Conservation (phyloP, 257 asterid species). For the Ajuga chamaepitys region DNA sequence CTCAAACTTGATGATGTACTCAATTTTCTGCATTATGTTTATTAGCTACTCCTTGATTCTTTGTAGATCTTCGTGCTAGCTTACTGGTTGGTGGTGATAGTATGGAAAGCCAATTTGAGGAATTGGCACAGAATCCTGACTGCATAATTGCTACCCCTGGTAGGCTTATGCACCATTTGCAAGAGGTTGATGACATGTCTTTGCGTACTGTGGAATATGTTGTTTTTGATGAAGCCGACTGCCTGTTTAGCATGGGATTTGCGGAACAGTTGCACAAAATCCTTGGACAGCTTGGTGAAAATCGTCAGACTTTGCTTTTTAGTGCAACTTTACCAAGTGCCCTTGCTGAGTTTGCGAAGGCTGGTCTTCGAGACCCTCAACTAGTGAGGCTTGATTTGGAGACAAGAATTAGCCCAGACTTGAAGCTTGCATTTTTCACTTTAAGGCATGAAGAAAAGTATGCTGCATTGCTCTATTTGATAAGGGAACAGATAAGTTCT, state of each 20-base stretch:
- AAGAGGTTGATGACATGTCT: constrained; percentile 93
- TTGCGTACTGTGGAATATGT: constrained; percentile 82
- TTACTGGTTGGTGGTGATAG: constrained; percentile 97
- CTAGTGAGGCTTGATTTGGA: constrained; percentile 93
- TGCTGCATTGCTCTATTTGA: constrained; percentile 72
- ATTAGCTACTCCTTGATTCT: neutral
- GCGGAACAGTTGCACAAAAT: constrained; percentile 80
- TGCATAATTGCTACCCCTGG: constrained; percentile 94
- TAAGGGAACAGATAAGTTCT: constrained; percentile 66
- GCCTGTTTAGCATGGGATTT: constrained; percentile 94
- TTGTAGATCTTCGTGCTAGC: constrained; percentile 75
- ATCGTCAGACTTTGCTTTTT: constrained; percentile 87
- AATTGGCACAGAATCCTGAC: constrained; percentile 88
- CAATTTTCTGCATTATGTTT: neutral
- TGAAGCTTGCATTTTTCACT: constrained; percentile 71
- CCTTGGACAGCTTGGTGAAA: constrained; percentile 64
- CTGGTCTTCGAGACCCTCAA: constrained; percentile 92
- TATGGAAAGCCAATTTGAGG: constrained; percentile 97
- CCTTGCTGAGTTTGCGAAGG: constrained; percentile 96
- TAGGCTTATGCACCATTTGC: constrained; percentile 87
- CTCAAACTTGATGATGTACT: neutral
- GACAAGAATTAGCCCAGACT: constrained; percentile 84
- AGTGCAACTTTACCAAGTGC: constrained; percentile 97
- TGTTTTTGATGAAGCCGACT: constrained; percentile 94
- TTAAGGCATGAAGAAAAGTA: constrained; percentile 81